Evolutionary conservation across 2,329 filamentous ascomycete species (phyloP).

Genomic region (Madurella fahalii): DNA sequence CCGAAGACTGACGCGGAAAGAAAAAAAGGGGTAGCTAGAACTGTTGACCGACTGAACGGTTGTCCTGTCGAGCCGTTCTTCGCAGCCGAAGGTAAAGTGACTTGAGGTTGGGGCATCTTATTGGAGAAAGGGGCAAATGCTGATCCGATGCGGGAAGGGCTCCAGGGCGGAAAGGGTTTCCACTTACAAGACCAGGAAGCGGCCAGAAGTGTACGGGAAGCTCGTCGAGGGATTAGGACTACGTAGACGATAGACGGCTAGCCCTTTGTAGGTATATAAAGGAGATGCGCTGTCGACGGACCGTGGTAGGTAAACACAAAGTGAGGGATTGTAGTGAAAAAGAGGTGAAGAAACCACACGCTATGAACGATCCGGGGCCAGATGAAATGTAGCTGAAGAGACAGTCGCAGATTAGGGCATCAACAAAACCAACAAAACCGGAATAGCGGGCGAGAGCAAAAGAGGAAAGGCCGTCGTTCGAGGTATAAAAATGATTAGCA

Average conservation of each 20-base stretch:
- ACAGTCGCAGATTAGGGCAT: background rate
- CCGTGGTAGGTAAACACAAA: background rate
- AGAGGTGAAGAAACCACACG: background rate
- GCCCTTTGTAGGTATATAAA: conserved; percentile 3
- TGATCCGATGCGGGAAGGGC: background rate
- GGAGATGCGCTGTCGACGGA: background rate
- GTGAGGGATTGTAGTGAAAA: background rate
- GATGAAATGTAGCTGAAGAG: background rate
- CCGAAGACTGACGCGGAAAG: background rate
- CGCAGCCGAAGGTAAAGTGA: background rate
- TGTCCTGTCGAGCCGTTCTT: background rate
- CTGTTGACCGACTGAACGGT: background rate
- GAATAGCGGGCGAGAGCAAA: background rate
- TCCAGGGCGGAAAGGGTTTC: conserved; percentile 10
- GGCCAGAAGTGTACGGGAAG: conserved; percentile 4
- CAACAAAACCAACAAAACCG: background rate
- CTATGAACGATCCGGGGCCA: too few relatives aligned
- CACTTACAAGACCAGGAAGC: conserved; percentile 13
- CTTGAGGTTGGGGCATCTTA: background rate
- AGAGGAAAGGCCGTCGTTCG: background rate
- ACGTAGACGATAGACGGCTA: background rate
- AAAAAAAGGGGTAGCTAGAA: background rate
- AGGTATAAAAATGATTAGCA: background rate
- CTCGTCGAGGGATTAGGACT: conserved; percentile 9
- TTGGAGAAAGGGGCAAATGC: background rate